phyloP scores from a whole-genome alignment of 345 rosid genomes.

The Gossypium herbaceum region DNA sequence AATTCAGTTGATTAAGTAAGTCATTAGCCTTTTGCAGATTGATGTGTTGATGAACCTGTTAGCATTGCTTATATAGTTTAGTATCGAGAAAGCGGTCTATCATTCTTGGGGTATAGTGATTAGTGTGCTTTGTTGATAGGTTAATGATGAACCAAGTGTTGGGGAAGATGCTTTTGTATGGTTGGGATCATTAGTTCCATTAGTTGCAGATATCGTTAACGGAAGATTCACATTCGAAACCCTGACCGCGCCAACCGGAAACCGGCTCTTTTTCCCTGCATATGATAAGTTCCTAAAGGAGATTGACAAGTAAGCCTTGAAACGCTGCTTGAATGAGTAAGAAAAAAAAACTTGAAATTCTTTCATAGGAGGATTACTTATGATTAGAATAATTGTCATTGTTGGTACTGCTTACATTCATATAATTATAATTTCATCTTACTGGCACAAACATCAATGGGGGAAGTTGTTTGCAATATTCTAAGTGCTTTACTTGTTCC shows the following conservation, averaged over 20 bases:
- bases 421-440: too few species aligned
- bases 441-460: too few species aligned
- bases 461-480: neutral
- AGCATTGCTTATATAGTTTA: neutral
- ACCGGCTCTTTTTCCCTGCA: neutral
- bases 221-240: neutral
- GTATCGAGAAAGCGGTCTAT: neutral
- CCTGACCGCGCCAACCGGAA: neutral
- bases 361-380: too few species aligned
- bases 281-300: neutral
- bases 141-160: conserved; percentile 3
- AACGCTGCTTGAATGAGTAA: neutral
- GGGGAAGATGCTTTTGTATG: neutral
- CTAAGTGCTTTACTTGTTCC: neutral
- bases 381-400: too few species aligned
- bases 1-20: neutral
- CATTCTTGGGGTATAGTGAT: neutral
- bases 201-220: neutral
- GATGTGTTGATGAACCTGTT: neutral
- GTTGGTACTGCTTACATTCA: too few species aligned
- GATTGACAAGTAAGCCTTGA: neutral
- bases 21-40: neutral
- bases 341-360: neutral
- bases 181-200: neutral
- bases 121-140: neutral